Base-by-base conservation (phyloP, 345 rosid genomes). In the Lumnitzera racemosa region DNA sequence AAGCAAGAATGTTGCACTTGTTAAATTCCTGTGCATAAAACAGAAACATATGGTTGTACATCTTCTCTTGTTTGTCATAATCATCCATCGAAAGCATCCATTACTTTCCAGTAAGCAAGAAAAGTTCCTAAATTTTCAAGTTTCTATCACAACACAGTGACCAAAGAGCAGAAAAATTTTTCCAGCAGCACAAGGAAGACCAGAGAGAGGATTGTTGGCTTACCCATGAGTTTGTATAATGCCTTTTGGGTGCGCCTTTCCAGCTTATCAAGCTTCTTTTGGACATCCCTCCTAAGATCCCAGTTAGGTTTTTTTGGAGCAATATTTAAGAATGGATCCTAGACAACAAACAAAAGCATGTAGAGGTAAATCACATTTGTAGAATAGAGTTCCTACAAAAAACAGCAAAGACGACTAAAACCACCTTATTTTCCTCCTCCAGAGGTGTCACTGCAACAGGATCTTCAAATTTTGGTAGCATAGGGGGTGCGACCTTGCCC, bases 251-350 rank as follows among this genome's bases (percentile, higher is more conserved):
- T 90, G 46, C 92, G 86, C 67, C 77, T 86, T 66, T 90, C 97
- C 12, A 94, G 99, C 76, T 86, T 94, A 73, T 90, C 89, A 49
- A 90, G 92, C 88, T 90, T 94, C 85, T 86, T 92, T 73, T 87
- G 96, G 53, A 88, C 88, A 72, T 88, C 96, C 64, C 97, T 90
- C 53, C 95, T 76, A 16, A 94, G 79, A 79, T 94, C 95, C 99
- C 95, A 90, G 66, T 95, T 95, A 12, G 99, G 95, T 70, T 95
- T 90, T 82, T 95, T 90, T 4, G 99, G 99, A 69, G 97, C 97
- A 67, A 95, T 90, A 77, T 84, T 95, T 65, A 81, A 81, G 70
- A 95, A 86, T 13, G 99, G 97, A 76, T 95, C 96, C 99, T 84
- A 52, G 70, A 66, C 31, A 59, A 27, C 13, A 49, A 41, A 29